Conservation (phyloP, 164 flowering plant species). For the Malania oleifera region DNA sequence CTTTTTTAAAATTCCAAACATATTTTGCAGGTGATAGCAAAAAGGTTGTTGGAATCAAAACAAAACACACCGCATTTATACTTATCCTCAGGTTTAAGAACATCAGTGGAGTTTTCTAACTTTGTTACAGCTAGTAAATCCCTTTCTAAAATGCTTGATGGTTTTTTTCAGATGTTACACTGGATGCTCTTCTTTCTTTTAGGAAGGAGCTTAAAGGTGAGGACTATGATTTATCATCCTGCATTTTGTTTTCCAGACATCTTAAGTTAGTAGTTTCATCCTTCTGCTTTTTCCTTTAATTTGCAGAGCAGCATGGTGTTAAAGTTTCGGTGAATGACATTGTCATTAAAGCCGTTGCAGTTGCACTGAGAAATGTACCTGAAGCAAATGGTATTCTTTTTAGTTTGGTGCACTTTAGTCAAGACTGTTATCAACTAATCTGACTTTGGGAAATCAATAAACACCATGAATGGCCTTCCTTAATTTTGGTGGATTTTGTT, state of each 20-base stretch:
- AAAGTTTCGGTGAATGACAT: slow-evolving; percentile 97
- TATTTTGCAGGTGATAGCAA: slow-evolving; percentile 87
- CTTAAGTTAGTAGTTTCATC: slow-evolving; percentile 5
- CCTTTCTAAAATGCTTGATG: slow-evolving; percentile 15
- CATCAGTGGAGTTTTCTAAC: slow-evolving; percentile 1
- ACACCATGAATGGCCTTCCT: too few species aligned
- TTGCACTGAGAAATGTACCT: slow-evolving; percentile 76
- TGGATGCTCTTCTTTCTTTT: slow-evolving; percentile 92
- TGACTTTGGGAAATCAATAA: too few species aligned
- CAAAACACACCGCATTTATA: slow-evolving; percentile 86
- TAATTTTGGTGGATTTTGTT: not conserved
- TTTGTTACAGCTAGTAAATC: slow-evolving; percentile 11
- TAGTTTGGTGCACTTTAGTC: not conserved
- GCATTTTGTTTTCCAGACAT: not conserved
- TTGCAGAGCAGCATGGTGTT: slow-evolving; percentile 70
- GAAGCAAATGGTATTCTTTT: slow-evolving; percentile 74
- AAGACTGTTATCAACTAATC: too few species aligned
- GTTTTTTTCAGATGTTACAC: slow-evolving; percentile 63
- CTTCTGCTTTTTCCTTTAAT: slow-evolving; percentile 16
- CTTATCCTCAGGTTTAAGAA: slow-evolving; percentile 61
- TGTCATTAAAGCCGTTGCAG: slow-evolving; percentile 91
- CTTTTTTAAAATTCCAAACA: too few species aligned
- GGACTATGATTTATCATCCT: slow-evolving; percentile 1
- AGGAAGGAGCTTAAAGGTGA: slow-evolving; percentile 89
- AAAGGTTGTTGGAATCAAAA: slow-evolving; percentile 85